Conservation (phyloP, 768 basidiomycete genomes). For the Mycena galopus region DNA sequence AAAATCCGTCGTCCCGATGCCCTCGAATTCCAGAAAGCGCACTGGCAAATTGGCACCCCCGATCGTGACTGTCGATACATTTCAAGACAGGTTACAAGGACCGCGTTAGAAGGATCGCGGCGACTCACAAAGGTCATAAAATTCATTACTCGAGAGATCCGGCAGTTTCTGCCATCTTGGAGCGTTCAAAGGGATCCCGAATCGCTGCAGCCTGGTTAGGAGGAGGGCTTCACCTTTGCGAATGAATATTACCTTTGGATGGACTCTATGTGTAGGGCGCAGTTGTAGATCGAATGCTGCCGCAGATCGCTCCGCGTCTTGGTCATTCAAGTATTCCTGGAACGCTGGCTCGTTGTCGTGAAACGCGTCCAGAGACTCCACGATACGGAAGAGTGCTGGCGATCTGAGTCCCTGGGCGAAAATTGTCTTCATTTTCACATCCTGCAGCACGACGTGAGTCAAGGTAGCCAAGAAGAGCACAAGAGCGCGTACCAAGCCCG, state of each 20-base stretch:
- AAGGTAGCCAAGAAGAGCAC: background rate
- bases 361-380: slow-evolving; percentile 40
- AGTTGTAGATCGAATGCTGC: slow-evolving; percentile 37
- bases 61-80: slow-evolving; percentile 30
- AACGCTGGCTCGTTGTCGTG: slow-evolving; percentile 44
- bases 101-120: background rate
- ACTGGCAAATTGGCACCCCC: slow-evolving; percentile 40
- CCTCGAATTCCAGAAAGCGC: slow-evolving; percentile 45
- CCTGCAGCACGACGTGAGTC: slow-evolving; percentile 9
- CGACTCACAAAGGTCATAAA: slow-evolving; percentile 48
- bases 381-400: slow-evolving; percentile 36
- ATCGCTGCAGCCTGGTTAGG: slow-evolving; percentile 37
- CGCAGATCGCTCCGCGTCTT: slow-evolving; percentile 35
- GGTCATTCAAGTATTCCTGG: slow-evolving; percentile 41
- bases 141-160: slow-evolving; percentile 46
- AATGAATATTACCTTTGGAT: slow-evolving; percentile 43
- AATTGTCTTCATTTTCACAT: slow-evolving; percentile 31
- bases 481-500: slow-evolving; percentile 32
- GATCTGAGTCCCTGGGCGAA: slow-evolving; percentile 38
- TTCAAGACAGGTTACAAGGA: background rate
- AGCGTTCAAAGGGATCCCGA: slow-evolving; percentile 44
- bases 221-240: background rate
- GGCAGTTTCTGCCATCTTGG: slow-evolving; percentile 38
- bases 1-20: slow-evolving; percentile 24
- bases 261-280: slow-evolving; percentile 41